Evolutionary conservation across 306 rosid species (phyloP), one percentile per base, ranked within the genome.

Genomic region (Astragalus glycyphyllos): DNA sequence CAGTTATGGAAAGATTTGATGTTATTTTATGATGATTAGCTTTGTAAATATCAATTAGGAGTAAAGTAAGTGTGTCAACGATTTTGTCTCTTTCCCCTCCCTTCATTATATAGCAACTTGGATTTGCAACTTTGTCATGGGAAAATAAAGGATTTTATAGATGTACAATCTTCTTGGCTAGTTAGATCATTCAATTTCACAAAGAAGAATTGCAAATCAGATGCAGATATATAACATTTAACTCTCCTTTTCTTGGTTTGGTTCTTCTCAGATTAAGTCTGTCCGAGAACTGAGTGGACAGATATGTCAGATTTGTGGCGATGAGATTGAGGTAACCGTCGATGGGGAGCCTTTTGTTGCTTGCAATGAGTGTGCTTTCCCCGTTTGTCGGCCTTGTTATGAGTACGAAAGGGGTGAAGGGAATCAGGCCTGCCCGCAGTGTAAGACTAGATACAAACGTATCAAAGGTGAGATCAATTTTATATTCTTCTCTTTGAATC

Each of bases 261-360:
- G 35, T 66, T 76, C 64, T 64, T 23, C 55, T 37, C 90, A 92
- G 96, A 89, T 87, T 34, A 86, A 84, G 84, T 89, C 96, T 41
- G 89, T 89, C 50, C 81, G 74, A 40, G 97, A 92, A 62, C 78
- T 89, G 83, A 87, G 96, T 74, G 97, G 90, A 35, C 97, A 92
- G 80, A 77, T 77, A 70, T 92, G 97, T 76, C 94, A 89, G 67
- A 92, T 92, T 77, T 92, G 96, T 65, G 89, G 89, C 29, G 97
- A 92, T 56, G 94, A 86, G 79, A 75, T 92, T 11, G 97, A 87
- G 77, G 71, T 92, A 54, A 87, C 96, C 1, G 88, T 77, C 16
- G 96, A 89, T 10, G 94, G 97, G 72, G 97, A 92, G 84, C 90
- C 86, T 6, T 87, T 92, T 80, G 97, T 92, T 83, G 97, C 97